These are phyloP conservation scores for Luvunga scandens DNA, from an alignment of 345 rosid species.

Conservation along the genomic window DNA sequence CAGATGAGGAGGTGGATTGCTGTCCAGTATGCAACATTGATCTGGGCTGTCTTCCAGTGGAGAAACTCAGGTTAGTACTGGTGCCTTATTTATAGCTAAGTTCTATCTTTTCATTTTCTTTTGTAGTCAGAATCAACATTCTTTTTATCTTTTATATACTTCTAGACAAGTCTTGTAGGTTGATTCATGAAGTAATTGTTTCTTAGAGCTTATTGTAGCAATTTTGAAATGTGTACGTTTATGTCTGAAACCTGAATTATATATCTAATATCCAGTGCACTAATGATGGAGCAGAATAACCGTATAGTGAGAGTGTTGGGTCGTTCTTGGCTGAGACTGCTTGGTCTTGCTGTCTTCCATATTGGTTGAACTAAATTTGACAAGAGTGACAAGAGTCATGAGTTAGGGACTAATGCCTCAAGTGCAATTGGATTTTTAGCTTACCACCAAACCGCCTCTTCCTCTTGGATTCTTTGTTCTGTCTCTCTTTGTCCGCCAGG, in stretches of 20 bases:
- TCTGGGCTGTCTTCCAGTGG: conserved; percentile 63
- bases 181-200: neutral
- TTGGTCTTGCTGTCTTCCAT: neutral
- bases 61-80: conserved; percentile 56
- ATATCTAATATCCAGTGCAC: neutral
- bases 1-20: conserved; percentile 60
- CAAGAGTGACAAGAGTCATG: neutral
- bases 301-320: neutral
- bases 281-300: neutral
- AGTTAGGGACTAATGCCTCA: neutral
- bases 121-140: neutral
- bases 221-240: neutral
- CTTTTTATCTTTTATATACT: neutral
- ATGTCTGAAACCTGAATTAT: neutral
- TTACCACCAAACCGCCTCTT: neutral
- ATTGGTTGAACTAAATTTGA: neutral
- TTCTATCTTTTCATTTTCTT: neutral
- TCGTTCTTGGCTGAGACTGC: neutral
- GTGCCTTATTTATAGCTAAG: neutral
- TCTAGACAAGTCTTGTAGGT: neutral
- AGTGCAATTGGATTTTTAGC: neutral
- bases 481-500: neutral
- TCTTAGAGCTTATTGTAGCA: neutral
- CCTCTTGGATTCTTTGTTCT: neutral
- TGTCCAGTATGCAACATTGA: conserved; percentile 75